These are phyloP conservation scores for Fusarium pseudograminearum DNA, from an alignment of 2,329 filamentous ascomycete species.

Conservation along the genomic window DNA sequence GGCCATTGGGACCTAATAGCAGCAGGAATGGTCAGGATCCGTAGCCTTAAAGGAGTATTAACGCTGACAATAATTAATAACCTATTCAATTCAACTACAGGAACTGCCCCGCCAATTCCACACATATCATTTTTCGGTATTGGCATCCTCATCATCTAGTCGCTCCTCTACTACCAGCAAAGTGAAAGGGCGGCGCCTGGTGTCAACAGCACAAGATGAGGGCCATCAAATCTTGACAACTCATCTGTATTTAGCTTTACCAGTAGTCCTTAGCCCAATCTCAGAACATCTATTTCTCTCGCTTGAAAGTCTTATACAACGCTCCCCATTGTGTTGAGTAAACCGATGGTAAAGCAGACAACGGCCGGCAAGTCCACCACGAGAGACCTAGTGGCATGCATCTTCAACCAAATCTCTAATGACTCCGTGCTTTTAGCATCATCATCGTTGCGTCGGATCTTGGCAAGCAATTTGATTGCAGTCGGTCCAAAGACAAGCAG, in stretches of 20 bases:
- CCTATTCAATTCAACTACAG: too few relatives aligned
- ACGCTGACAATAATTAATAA: too few relatives aligned
- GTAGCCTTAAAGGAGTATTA: too few relatives aligned
- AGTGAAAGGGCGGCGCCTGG: fast-evolving
- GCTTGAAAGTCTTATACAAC: background rate
- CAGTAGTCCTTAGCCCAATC: fast-evolving
- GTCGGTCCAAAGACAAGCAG: background rate
- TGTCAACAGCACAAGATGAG: fast-evolving
- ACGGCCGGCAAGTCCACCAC: background rate
- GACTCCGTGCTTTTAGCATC: background rate
- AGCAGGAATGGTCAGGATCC: too few relatives aligned
- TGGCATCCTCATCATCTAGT: too few relatives aligned
- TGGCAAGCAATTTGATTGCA: background rate
- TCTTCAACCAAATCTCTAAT: background rate
- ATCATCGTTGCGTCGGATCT: background rate
- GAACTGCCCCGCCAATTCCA: too few relatives aligned
- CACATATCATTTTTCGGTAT: too few relatives aligned
- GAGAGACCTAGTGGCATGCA: background rate
- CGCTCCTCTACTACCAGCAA: too few relatives aligned
- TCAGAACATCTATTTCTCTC: too few relatives aligned
- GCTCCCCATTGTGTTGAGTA: background rate
- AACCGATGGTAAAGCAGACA: background rate
- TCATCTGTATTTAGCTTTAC: background rate
- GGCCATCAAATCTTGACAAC: fast-evolving
- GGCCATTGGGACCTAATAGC: too few relatives aligned